Conservation (phyloP, 345 rosid genomes). For the Barbarea vulgaris region DNA sequence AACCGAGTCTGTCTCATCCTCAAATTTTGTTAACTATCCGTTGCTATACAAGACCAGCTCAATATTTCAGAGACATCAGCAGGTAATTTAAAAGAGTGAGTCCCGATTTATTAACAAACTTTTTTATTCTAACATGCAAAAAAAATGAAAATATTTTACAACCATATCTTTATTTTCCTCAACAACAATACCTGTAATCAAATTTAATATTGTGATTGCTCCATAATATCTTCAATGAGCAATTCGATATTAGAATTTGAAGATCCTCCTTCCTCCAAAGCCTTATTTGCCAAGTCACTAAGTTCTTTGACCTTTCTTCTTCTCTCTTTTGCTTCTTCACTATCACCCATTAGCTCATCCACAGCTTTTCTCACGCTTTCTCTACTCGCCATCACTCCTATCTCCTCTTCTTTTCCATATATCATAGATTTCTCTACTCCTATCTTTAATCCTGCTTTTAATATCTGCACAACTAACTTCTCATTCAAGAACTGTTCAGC, state of each 20-base stretch:
- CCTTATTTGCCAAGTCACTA: conserved; percentile 39
- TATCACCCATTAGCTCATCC: conserved; percentile 37
- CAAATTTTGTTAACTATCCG: background rate
- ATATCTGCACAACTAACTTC: conserved; percentile 33
- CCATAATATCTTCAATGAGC: conserved; percentile 41
- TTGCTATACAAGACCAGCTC: background rate
- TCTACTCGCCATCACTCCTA: conserved; percentile 34
- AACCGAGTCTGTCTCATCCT: background rate
- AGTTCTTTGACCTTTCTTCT: conserved; percentile 43
- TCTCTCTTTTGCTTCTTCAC: conserved; percentile 40
- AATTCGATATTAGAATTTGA: conserved; percentile 33
- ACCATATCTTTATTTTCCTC: background rate
- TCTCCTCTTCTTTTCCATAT: conserved; percentile 34
- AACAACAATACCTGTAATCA: background rate
- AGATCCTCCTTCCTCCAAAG: conserved; percentile 45
- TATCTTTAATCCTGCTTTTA: conserved; percentile 45
- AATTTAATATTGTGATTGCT: conserved; percentile 15
- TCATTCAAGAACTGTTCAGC: conserved; percentile 41
- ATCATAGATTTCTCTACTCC: conserved; percentile 14
- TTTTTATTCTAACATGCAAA: background rate
- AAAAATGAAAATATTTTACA: background rate
- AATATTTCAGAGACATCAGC: background rate
- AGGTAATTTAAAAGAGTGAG: background rate
- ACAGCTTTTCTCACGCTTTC: conserved; percentile 40
- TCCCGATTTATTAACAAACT: background rate